Evolutionary conservation across 352 stramenopile genomes (phyloP).

Genomic region (Phytopythium helicoides): DNA sequence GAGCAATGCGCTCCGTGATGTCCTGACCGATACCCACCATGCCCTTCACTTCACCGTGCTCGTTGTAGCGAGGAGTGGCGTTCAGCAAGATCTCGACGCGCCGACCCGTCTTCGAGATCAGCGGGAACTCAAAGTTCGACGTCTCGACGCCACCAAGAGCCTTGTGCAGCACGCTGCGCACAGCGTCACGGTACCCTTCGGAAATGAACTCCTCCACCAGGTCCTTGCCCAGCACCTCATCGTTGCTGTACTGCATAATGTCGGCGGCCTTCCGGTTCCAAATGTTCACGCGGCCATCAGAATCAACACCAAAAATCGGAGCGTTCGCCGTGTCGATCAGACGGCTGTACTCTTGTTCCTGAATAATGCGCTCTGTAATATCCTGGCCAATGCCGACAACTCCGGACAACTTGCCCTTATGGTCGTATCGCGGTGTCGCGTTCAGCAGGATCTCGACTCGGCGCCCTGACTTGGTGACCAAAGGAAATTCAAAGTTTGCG

Average conservation of each 20-base stretch:
- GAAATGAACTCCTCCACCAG: conserved; percentile 79
- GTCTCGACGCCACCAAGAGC: conserved; percentile 32
- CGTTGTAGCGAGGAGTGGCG: conserved; percentile 75
- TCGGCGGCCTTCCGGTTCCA: conserved; percentile 87
- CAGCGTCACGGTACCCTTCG: conserved; percentile 31
- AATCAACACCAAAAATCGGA: conserved; percentile 71
- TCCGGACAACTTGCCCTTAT: conserved; percentile 49
- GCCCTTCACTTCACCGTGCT: conserved; percentile 75
- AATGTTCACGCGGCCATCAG: conserved; percentile 64
- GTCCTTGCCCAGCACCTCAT: conserved; percentile 78
- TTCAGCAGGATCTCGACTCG: conserved; percentile 64
- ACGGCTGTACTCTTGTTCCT: conserved; percentile 32
- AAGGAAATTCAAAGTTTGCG: conserved; percentile 62
- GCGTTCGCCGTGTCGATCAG: conserved; percentile 40
- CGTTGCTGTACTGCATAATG: conserved; percentile 82
- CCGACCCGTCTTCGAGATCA: conserved; percentile 45
- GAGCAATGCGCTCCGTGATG: conserved; percentile 80
- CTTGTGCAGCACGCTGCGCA: conserved; percentile 31
- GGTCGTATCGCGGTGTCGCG: conserved; percentile 60
- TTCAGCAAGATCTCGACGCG: conserved; percentile 77
- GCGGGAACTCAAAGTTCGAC: conserved; percentile 58
- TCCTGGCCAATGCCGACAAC: conserved; percentile 52
- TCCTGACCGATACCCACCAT: conserved; percentile 83
- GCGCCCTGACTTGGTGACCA: conserved; percentile 53
- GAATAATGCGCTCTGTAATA: conserved; percentile 46